Percentiles rank a stretch among this genome's conserved stretches.
These are phyloP conservation scores for Botrytis hyacinthi DNA, from an alignment of 2,329 filamentous ascomycete species.

Conservation along the genomic window DNA sequence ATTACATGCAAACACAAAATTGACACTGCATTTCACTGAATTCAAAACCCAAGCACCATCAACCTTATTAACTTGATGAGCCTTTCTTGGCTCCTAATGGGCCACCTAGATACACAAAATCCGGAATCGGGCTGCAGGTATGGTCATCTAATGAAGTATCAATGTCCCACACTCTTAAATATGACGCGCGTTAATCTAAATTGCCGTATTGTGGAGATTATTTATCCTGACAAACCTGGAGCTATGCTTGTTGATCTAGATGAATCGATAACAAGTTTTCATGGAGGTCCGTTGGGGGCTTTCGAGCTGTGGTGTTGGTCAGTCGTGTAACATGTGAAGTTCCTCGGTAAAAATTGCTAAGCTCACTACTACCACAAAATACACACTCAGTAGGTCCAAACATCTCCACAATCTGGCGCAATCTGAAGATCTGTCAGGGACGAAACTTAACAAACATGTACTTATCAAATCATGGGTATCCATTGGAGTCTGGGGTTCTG, in stretches of 20 bases:
- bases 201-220: not conserved
- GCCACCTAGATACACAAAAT: not conserved
- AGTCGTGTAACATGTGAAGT: not conserved
- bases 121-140: not conserved
- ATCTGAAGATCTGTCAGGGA: not conserved
- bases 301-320: not conserved
- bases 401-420: not conserved
- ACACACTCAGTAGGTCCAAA: not conserved
- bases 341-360: not conserved
- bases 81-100: not conserved
- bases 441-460: not conserved
- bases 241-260: not conserved
- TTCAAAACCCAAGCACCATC: not conserved
- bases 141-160: not conserved
- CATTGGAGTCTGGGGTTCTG: not conserved
- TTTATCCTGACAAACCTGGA: not conserved
- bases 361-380: not conserved
- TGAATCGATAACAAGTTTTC: not conserved
- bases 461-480: not conserved
- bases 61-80: too few species aligned
- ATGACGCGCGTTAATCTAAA: not conserved
- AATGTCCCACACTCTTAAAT: not conserved
- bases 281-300: not conserved
- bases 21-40: too few species aligned
- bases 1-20: not conserved